Conservation (phyloP, 495 filamentous ascomycete genomes). For the Cladorrhinum samala region DNA sequence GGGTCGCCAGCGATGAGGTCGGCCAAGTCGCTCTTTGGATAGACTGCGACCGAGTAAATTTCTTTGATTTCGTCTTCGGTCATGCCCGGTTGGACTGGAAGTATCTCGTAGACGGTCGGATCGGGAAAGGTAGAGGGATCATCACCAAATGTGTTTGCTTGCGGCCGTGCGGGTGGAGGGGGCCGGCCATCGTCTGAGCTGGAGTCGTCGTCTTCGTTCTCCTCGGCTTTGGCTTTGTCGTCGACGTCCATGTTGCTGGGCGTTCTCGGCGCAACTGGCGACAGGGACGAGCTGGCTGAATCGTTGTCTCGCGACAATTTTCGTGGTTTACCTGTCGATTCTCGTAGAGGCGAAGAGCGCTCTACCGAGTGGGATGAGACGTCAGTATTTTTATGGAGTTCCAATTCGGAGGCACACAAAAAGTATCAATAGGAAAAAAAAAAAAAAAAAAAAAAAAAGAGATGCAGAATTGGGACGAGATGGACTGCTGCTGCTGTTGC, state of each 20-base stretch:
- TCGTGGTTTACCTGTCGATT: slow-evolving; percentile 35
- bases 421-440: slow-evolving; percentile 2
- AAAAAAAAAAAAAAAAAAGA: background rate
- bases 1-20: slow-evolving; percentile 82
- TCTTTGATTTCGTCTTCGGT: slow-evolving; percentile 73
- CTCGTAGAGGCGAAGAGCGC: slow-evolving; percentile 41
- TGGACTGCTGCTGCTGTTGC: slow-evolving; percentile 18
- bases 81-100: slow-evolving; percentile 63
- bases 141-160: slow-evolving; percentile 77
- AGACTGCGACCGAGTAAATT: slow-evolving; percentile 79
- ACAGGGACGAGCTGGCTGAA: slow-evolving; percentile 61
- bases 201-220: slow-evolving; percentile 48
- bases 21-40: slow-evolving; percentile 70
- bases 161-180: slow-evolving; percentile 67
- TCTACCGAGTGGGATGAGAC: slow-evolving; percentile 24
- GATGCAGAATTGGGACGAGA: background rate
- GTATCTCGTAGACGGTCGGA: slow-evolving; percentile 91
- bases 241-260: slow-evolving; percentile 46
- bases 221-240: slow-evolving; percentile 42
- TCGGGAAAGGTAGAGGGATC: slow-evolving; percentile 90
- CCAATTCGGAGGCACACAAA: background rate
- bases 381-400: slow-evolving; percentile 4
- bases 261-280: slow-evolving; percentile 45
- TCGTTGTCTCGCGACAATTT: slow-evolving; percentile 47
- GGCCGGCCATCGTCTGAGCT: slow-evolving; percentile 70